Conservation (phyloP, 345 rosid species). For the Camelina sativa region DNA sequence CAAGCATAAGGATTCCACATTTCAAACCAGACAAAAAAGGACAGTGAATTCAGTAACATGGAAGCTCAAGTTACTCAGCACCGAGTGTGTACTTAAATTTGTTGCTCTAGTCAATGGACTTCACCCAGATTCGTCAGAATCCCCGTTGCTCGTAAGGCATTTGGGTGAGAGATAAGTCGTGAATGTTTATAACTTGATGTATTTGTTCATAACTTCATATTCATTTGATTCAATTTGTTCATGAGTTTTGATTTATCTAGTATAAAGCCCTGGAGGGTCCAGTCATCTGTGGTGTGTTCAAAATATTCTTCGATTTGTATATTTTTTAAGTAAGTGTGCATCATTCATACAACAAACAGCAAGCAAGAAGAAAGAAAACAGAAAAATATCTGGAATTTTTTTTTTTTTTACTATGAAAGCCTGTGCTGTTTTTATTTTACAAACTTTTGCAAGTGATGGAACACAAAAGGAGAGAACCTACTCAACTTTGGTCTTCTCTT, state of each 20-base stretch:
- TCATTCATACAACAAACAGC: conserved; percentile 31
- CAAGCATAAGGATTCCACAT: conserved; percentile 44
- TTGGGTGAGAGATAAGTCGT: conserved; percentile 31
- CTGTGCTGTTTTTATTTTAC: conserved; percentile 21
- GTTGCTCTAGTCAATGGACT: conserved; percentile 74
- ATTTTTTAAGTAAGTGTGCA: conserved; percentile 25
- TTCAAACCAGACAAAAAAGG: conserved; percentile 39
- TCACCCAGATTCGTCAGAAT: conserved; percentile 49
- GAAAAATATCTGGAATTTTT: background rate
- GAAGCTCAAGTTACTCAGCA: conserved; percentile 75
- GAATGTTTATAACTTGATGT: conserved; percentile 19
- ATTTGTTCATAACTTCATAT: conserved; percentile 30
- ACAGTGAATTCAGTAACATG: conserved; percentile 48
- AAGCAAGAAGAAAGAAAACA: conserved; percentile 26
- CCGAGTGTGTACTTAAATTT: conserved; percentile 57
- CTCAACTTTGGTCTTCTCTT: conserved; percentile 65
- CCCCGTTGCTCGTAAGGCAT: conserved; percentile 59
- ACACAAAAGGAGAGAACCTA: conserved; percentile 15
- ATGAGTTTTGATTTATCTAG: conserved; percentile 33
- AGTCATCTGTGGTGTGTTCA: background rate
- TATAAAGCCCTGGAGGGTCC: conserved; percentile 29
- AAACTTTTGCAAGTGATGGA: conserved; percentile 29
- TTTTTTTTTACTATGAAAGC: background rate
- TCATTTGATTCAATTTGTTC: conserved; percentile 41
- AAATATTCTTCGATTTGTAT: conserved; percentile 30